Evolutionary conservation across 2,329 filamentous ascomycete genomes (phyloP).

Genomic region (Cercospora sp.): DNA sequence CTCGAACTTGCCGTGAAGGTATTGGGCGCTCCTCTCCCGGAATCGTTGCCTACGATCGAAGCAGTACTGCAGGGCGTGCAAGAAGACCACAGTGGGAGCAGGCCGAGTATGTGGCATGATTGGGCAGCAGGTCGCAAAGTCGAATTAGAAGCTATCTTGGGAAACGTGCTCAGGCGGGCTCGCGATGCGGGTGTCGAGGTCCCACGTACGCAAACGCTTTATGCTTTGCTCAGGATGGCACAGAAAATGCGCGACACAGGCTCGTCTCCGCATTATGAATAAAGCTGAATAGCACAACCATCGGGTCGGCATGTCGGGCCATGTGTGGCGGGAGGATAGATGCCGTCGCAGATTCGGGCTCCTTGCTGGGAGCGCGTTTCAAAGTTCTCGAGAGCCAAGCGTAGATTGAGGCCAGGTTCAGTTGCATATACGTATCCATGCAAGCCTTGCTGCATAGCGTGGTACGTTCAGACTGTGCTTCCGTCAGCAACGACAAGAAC

Average conservation of each 20-base stretch:
- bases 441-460: neutral
- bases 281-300: too few relatives aligned
- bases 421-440: neutral
- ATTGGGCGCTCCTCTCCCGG: slow-evolving; percentile 59
- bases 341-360: neutral
- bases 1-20: slow-evolving; percentile 63
- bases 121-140: slow-evolving; percentile 65
- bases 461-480: neutral
- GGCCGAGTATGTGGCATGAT: slow-evolving; percentile 65
- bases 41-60: slow-evolving; percentile 61
- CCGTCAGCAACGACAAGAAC: neutral
- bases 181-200: slow-evolving; percentile 62
- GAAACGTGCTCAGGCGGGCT: slow-evolving; percentile 67
- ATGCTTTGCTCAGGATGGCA: slow-evolving; percentile 64
- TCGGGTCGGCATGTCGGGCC: neutral
- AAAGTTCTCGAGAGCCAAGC: neutral
- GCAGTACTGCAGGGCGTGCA: slow-evolving; percentile 63
- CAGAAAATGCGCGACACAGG: slow-evolving; percentile 50
- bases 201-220: slow-evolving; percentile 65
- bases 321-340: neutral
- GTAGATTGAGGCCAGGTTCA: neutral
- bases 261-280: neutral
- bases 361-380: neutral
- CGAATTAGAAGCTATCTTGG: slow-evolving; percentile 71
- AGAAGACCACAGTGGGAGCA: slow-evolving; percentile 62